Evolutionary conservation across 768 basidiomycete genomes (phyloP).

Genomic region (Suillus subalutaceus): DNA sequence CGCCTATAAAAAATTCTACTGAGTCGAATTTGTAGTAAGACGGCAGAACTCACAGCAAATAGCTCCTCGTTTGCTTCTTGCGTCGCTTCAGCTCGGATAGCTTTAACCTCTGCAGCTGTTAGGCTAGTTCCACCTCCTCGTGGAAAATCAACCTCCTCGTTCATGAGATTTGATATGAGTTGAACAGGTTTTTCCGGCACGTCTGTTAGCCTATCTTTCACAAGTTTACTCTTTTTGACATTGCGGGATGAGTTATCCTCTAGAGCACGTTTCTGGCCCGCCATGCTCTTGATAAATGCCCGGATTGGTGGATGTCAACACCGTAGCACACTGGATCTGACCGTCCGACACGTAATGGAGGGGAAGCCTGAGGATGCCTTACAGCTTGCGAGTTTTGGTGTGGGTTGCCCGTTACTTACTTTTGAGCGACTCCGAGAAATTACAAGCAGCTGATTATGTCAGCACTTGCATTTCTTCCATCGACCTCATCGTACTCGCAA

Average conservation of each 20-base stretch:
- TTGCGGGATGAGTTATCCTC: constrained; percentile 58
- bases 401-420: background rate
- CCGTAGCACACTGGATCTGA: no score
- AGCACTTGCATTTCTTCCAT: background rate
- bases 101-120: constrained; percentile 88
- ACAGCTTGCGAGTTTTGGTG: no score
- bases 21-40: background rate
- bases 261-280: constrained; percentile 60
- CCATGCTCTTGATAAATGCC: constrained; percentile 33
- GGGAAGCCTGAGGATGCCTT: background rate
- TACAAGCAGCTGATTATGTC: constrained; percentile 1
- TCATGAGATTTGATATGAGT: constrained; percentile 40
- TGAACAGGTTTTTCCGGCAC: constrained; percentile 32
- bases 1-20: constrained; percentile 38
- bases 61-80: constrained; percentile 85
- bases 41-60: constrained; percentile 56
- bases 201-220: constrained; percentile 28
- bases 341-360: background rate
- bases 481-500: background rate
- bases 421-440: background rate
- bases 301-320: constrained; percentile 10
- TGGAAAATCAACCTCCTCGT: constrained; percentile 90
- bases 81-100: constrained; percentile 79
- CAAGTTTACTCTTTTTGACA: constrained; percentile 63
- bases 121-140: constrained; percentile 90